Base-by-base conservation (phyloP, 176 grass and related monocot genomes). In the Oryza glumipatula region DNA sequence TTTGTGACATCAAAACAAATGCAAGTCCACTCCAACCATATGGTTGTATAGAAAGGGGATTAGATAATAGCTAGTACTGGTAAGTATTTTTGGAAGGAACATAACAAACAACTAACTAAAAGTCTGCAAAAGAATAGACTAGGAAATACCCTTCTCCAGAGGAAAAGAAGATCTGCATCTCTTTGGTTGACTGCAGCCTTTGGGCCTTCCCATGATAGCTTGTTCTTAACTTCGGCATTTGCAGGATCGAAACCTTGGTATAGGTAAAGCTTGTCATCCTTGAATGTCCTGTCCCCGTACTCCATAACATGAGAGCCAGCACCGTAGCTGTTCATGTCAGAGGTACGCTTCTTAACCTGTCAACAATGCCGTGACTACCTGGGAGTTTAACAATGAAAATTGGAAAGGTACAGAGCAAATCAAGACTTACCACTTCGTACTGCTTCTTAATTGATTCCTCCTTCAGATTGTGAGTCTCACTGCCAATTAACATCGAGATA, bases 271-370 rank as follows among this genome's bases (percentile, higher is more conserved):
- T 91, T 94, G 58, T 98, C 91, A 13, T 76, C 41, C 76, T 94
- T 98, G 80, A 95, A 89, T 71, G 84, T 83, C 73, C 68, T 95
- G 51, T 98, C 96, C 17, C 96, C 96, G 56, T 94, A 98, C 64
- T 98, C 96, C 96, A 98, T 98, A 45, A 95, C 96, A 77, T 95
- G 93, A 47, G 96, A 98, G 4, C 96, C 96, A 13, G 30, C 66
- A 24, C 16, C 72, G 52, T 80, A 86, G 47, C 23, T 65, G 68
- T 93, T 95, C 19, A 67, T 68, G 21, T 74, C 86, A 13, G 93
- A 98, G 68, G 96, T 95, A 47, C 91, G 92, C 64, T 89, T 28
- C 74, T 95, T 98, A 71, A 95, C 93, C 96, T 95, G 89, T 39
- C 26, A 28, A 68, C 10, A 64, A 69, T 17, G 3, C 43, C 54